These are phyloP conservation scores for Solanum infundibuliforme DNA, from an alignment of 257 asterid genomes.

Conservation along the genomic window DNA sequence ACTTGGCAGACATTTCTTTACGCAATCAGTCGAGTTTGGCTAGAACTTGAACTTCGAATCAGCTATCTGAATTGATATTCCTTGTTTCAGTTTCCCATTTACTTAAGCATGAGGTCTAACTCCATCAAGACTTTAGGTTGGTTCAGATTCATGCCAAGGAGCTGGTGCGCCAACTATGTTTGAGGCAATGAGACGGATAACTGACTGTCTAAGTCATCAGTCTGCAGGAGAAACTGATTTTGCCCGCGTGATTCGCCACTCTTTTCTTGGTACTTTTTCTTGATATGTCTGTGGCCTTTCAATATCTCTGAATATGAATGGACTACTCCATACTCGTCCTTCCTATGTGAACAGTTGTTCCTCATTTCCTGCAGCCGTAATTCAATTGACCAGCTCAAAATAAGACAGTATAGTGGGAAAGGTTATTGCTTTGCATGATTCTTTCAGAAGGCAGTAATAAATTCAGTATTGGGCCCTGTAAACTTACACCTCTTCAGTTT, in stretches of 20 bases:
- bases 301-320: not conserved
- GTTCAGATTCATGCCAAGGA: constrained; percentile 96
- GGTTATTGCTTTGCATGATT: not conserved
- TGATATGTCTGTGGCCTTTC: constrained; percentile 3
- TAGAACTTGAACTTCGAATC: not conserved
- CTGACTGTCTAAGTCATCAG: constrained; percentile 47
- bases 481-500: not conserved
- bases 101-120: not conserved
- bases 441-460: not conserved
- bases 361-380: not conserved
- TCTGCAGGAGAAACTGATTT: constrained; percentile 58
- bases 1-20: not conserved
- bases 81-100: not conserved
- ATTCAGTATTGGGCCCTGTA: not conserved
- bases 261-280: constrained; percentile 68
- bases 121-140: constrained; percentile 49
- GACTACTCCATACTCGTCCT: not conserved
- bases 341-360: not conserved
- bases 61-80: not conserved
- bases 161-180: constrained; percentile 99
- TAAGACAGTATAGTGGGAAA: not conserved
- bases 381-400: not conserved
- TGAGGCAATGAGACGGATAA: constrained; percentile 88
- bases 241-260: constrained; percentile 65
- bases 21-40: not conserved